Percentiles rank a stretch among this genome's conserved stretches.
Evolutionary conservation across 2,329 filamentous ascomycete genomes (phyloP).

Genomic region (Hypoxylon sp.): DNA sequence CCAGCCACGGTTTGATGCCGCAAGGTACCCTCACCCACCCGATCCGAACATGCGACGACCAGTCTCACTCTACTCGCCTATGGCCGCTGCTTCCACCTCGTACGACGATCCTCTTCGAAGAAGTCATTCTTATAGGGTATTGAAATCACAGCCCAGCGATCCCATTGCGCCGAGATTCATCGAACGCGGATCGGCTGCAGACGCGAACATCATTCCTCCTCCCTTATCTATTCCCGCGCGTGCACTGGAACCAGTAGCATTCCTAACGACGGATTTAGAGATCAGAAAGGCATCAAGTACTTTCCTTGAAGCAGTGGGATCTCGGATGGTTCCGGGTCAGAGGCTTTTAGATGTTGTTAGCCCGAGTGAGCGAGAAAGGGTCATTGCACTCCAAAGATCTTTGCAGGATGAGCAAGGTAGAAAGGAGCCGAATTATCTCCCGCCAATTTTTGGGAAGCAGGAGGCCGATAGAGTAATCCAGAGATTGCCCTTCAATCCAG

Average conservation of each 20-base stretch:
- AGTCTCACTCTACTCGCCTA: conserved; percentile 65
- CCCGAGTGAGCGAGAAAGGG: conserved; percentile 66
- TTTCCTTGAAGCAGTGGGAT: conserved; percentile 70
- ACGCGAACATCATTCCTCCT: conserved; percentile 65
- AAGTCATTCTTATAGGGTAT: conserved; percentile 65
- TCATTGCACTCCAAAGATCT: conserved; percentile 65
- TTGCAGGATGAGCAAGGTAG: conserved; percentile 71
- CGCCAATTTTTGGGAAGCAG: conserved; percentile 71
- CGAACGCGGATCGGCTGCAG: conserved; percentile 65
- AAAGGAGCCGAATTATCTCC: conserved; percentile 74
- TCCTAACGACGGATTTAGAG: conserved; percentile 71
- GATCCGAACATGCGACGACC: conserved; percentile 66
- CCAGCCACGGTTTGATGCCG: conserved; percentile 70
- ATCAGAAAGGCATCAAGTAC: conserved; percentile 69
- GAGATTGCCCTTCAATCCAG: conserved; percentile 66
- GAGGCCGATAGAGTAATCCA: conserved; percentile 70
- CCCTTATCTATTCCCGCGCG: conserved; percentile 61
- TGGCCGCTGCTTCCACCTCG: conserved; percentile 59
- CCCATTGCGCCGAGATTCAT: conserved; percentile 64
- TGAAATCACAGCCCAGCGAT: conserved; percentile 69
- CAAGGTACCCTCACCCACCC: conserved; percentile 62
- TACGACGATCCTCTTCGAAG: conserved; percentile 65
- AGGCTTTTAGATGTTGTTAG: conserved; percentile 70
- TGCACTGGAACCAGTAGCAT: conserved; percentile 68
- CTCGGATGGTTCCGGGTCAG: conserved; percentile 63